These are phyloP conservation scores for Panicum hallii DNA, from an alignment of 202 grass and related monocot species.

Conservation along the genomic window DNA sequence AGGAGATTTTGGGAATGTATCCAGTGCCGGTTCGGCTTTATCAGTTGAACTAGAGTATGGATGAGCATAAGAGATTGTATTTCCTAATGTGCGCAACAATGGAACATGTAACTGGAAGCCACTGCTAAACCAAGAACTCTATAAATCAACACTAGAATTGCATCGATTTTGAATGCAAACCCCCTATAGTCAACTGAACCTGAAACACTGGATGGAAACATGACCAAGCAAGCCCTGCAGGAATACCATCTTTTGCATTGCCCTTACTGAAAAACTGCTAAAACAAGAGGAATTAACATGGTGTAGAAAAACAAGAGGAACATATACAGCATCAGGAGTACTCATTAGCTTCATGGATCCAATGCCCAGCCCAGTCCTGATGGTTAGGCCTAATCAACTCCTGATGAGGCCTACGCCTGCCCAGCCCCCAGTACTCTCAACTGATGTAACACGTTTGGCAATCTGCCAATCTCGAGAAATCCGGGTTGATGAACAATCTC, in stretches of 20 bases:
- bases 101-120: background rate
- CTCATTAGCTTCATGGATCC: background rate
- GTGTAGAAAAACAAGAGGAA: background rate
- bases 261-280: background rate
- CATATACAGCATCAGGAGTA: background rate
- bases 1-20: constrained; percentile 36
- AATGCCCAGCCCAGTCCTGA: background rate
- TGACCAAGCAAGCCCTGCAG: background rate
- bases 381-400: too few relatives aligned
- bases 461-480: background rate
- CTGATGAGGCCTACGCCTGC: background rate
- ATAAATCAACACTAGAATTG: background rate
- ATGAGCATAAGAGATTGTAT: constrained; percentile 26
- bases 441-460: background rate
- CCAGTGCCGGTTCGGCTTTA: constrained; percentile 28
- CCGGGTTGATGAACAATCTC: background rate
- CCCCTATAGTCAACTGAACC: background rate
- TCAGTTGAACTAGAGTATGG: constrained; percentile 11
- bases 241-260: background rate
- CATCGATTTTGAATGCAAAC: background rate
- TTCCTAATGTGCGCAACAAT: background rate
- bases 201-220: background rate
- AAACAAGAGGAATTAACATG: background rate
- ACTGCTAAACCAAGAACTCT: background rate
- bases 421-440: background rate